Percentiles rank a stretch among this genome's conserved stretches.
Conservation (phyloP, 805 yeast species). For the Maudiozyma bulderi region DNA sequence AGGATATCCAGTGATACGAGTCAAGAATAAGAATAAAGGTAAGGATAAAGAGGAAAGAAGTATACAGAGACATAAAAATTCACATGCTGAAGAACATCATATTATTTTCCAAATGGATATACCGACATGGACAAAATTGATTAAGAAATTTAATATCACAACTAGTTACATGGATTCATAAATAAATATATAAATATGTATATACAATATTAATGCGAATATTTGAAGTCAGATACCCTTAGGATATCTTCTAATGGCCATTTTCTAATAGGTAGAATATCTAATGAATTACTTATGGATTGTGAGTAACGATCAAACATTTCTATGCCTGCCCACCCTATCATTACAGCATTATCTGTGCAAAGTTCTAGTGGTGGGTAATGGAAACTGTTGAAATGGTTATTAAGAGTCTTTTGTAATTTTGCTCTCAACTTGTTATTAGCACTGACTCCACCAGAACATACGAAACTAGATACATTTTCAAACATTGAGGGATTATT, state of each 20-base stretch:
- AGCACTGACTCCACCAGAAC: conserved; percentile 94
- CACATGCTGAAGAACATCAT: conserved; percentile 38
- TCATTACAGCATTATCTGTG: conserved; percentile 95
- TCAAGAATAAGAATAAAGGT: conserved; percentile 25
- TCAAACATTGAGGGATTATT: conserved; percentile 33
- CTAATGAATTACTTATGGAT: conserved; percentile 37
- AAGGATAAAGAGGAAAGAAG: conserved; percentile 16
- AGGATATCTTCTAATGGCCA: conserved; percentile 67
- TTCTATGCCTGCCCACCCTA: conserved; percentile 95
- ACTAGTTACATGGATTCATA: conserved; percentile 11
- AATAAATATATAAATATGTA: neutral
- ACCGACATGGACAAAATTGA: conserved; percentile 52
- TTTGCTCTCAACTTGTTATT: conserved; percentile 47
- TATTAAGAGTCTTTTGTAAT: conserved; percentile 32
- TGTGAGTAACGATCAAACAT: conserved; percentile 31
- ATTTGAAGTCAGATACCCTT: neutral
- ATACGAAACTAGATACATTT: conserved; percentile 47
- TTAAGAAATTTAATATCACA: conserved; percentile 45
- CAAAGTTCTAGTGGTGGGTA: conserved; percentile 69
- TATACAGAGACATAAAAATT: conserved; percentile 19
- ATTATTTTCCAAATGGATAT: conserved; percentile 64
- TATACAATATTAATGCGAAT: neutral
- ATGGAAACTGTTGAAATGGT: conserved; percentile 34
- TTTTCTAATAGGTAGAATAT: conserved; percentile 56
- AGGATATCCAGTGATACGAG: conserved; percentile 35